phyloP scores from a whole-genome alignment of 208 protist genomes.

The Perkinsela sp. region DNA sequence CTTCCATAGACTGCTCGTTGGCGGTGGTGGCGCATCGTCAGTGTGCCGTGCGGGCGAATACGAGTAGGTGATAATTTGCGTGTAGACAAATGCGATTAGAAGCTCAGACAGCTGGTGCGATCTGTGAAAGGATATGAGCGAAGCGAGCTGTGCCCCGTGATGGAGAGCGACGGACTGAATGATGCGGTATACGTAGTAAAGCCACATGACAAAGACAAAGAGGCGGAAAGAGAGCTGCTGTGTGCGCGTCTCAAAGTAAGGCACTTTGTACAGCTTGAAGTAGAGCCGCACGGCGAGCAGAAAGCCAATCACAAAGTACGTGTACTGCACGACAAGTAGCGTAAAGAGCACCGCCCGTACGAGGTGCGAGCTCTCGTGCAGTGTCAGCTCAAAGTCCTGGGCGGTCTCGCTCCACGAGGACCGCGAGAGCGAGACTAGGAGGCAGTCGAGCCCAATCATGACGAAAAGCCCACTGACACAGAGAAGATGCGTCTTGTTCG shows the following conservation, averaged over 20 bases:
- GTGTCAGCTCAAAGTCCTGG: slow-evolving; percentile 6
- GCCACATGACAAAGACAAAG: slow-evolving; percentile 41
- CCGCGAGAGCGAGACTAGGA: background rate
- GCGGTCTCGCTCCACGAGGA: background rate
- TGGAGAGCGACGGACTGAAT: slow-evolving; percentile 11
- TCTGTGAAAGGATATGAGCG: slow-evolving; percentile 23
- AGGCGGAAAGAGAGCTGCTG: slow-evolving; percentile 39
- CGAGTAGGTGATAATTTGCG: slow-evolving; percentile 33
- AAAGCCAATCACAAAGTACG: slow-evolving; percentile 16
- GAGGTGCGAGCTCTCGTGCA: slow-evolving; percentile 10
- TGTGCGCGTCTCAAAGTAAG: slow-evolving; percentile 32
- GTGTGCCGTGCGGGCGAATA: slow-evolving; percentile 24
- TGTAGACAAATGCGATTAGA: slow-evolving; percentile 24
- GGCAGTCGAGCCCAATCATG: background rate
- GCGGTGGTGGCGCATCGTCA: slow-evolving; percentile 20
- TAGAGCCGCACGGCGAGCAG: slow-evolving; percentile 16
- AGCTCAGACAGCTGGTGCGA: slow-evolving; percentile 24
- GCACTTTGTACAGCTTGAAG: slow-evolving; percentile 18
- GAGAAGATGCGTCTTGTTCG: background rate
- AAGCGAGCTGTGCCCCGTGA: slow-evolving; percentile 9
- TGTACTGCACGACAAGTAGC: slow-evolving; percentile 9
- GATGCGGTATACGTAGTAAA: slow-evolving; percentile 20
- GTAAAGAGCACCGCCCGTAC: slow-evolving; percentile 7
- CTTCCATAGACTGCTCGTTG: slow-evolving; percentile 23
- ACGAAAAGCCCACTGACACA: background rate